phyloP scores from a whole-genome alignment of 2,329 filamentous ascomycete species.

The Claviceps sp. region DNA sequence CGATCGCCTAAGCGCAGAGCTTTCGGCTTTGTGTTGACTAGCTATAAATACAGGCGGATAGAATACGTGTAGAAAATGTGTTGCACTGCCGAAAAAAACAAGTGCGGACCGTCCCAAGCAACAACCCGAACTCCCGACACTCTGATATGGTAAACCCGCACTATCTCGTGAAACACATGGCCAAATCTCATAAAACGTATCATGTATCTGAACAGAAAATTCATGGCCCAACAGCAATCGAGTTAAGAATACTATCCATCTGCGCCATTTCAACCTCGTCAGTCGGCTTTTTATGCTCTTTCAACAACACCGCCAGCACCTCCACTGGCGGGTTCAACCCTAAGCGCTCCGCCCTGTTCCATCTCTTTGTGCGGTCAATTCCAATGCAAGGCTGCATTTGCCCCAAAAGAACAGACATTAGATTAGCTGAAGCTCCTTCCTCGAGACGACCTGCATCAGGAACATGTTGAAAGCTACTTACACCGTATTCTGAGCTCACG shows the following conservation, averaged over 20 bases:
- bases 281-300: slow-evolving; percentile 48
- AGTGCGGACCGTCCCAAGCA: not conserved
- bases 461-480: slow-evolving; percentile 35
- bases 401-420: not conserved
- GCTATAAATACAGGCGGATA: not conserved
- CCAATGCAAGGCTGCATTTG: slow-evolving; percentile 70
- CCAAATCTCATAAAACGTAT: slow-evolving; percentile 4
- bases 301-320: slow-evolving; percentile 71
- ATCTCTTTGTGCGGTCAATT: slow-evolving; percentile 66
- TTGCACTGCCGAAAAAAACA: not conserved
- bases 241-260: slow-evolving; percentile 54
- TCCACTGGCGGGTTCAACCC: slow-evolving; percentile 80
- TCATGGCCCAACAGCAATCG: slow-evolving; percentile 28
- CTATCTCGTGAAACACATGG: not conserved
- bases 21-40: not conserved
- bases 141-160: not conserved
- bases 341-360: slow-evolving; percentile 74
- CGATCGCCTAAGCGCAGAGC: not conserved
- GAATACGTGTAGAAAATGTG: not conserved
- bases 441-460: not conserved
- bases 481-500: slow-evolving; percentile 79
- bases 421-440: slow-evolving; percentile 7
- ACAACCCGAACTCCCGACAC: not conserved
- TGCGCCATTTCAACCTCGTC: slow-evolving; percentile 51
- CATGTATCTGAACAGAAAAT: not conserved